phyloP scores from a whole-genome alignment of 1,284 basidiomycete genomes.

The Tilletiopsis washingtonensis region DNA sequence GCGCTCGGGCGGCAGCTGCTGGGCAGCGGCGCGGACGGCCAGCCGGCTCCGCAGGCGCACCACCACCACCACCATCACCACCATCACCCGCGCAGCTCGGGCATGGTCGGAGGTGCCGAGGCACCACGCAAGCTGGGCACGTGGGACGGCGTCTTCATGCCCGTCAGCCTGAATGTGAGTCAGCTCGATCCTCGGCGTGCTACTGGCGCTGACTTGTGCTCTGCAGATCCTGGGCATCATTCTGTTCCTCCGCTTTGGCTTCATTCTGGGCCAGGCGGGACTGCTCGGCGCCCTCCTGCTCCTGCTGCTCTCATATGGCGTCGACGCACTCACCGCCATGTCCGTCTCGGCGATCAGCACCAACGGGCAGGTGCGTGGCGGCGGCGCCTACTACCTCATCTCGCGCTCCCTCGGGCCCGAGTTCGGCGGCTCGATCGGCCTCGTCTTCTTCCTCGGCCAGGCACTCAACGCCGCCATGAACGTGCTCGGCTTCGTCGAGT shows the following conservation, averaged over 20 bases:
- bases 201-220: neutral
- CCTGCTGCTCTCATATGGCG: constrained; percentile 35
- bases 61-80: constrained; percentile 12
- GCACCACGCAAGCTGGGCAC: constrained; percentile 43
- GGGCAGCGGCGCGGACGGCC: neutral
- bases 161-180: constrained; percentile 40
- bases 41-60: constrained; percentile 2
- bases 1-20: neutral
- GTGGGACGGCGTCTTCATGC: constrained; percentile 46
- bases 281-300: constrained; percentile 39
- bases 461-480: constrained; percentile 45
- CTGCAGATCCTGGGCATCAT: constrained; percentile 41
- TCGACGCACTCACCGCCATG: constrained; percentile 43
- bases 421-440: constrained; percentile 45
- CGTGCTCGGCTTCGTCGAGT: constrained; percentile 45
- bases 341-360: constrained; percentile 45
- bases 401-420: constrained; percentile 45
- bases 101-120: constrained; percentile 29
- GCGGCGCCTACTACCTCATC: constrained; percentile 46
- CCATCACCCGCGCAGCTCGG: constrained; percentile 14
- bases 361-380: constrained; percentile 45
- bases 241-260: constrained; percentile 45
- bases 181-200: neutral
- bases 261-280: constrained; percentile 44
- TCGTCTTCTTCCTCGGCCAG: constrained; percentile 45